Conservation (phyloP, 768 basidiomycete species). For the Suillus cothurnatus region DNA sequence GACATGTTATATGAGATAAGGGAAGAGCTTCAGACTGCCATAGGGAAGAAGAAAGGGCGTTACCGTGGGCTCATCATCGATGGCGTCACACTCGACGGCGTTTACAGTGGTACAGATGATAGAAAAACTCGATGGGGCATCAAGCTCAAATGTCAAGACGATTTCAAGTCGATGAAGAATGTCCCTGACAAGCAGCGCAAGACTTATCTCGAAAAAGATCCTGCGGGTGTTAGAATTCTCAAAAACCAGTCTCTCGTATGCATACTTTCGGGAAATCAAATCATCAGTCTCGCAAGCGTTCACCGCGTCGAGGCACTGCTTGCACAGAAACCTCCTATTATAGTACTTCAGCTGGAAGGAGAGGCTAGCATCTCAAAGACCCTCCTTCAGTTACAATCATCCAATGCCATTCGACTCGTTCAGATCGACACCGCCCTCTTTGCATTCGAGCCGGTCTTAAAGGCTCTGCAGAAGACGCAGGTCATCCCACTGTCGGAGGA, state of each 20-base stretch:
- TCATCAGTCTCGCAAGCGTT: conserved; percentile 56
- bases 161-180: conserved; percentile 40
- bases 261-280: conserved; percentile 47
- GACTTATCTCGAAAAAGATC: conserved; percentile 39
- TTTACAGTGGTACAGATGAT: conserved; percentile 35
- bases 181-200: conserved; percentile 39
- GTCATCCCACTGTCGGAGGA: conserved; percentile 51
- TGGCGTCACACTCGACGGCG: conserved; percentile 36
- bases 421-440: conserved; percentile 65
- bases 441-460: conserved; percentile 64
- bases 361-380: conserved; percentile 38
- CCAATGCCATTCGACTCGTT: conserved; percentile 44
- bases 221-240: conserved; percentile 39
- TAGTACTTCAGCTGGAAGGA: conserved; percentile 58
- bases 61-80: conserved; percentile 42
- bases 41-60: conserved; percentile 41
- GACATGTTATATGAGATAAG: conserved; percentile 61
- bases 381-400: conserved; percentile 42
- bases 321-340: conserved; percentile 45
- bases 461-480: conserved; percentile 49
- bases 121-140: conserved; percentile 43
- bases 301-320: conserved; percentile 56
- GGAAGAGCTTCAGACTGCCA: conserved; percentile 52
- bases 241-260: conserved; percentile 58
- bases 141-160: conserved; percentile 36